Evolutionary conservation across 495 filamentous ascomycete species (phyloP), one percentile per base, ranked within the genome.

Genomic region (Penicillium crystallinum): DNA sequence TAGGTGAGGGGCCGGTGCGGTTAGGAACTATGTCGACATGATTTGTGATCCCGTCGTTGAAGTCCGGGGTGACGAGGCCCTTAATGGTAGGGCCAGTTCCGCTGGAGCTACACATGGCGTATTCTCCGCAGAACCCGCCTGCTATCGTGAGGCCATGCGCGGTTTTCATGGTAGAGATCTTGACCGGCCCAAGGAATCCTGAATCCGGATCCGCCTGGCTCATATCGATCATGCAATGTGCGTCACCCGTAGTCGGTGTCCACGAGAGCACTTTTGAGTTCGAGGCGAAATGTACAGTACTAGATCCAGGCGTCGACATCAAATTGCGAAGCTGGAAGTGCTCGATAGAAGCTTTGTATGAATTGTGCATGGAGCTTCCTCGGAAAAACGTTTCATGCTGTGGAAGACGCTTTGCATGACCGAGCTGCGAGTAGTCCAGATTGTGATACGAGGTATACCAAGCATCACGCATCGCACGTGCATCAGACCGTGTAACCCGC

Each of bases 241-340:
- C 58, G 8, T 71, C 68, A 39, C 72, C 62, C 37, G 72, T 68
- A 4, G 49, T 61, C 0, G 73, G 73, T 1, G 62, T 60, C 73
- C 73, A 77, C 0, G 73, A 70, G 34, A 64, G 63, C 9, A 95
- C 70, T 45, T 77, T 77, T 15, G 76, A 80, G 50, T 75, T 72
- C 22, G 77, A 76, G 22, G 89, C 83, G 65, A 95, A 96, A 66
- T 87, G 91, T 34, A 88, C 71, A 41, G 89, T 83, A 41, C 87
- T 86, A 36, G 85, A 84, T 9, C 86, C 87, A 15, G 83, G 80
- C 42, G 83, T 80, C 2, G 84, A 84, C 52, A 97, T 76, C 1
- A 93, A 69, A 63, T 96, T 92, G 41, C 92, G 88, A 14, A 97
- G 80, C 59, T 97, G 92, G 58, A 95, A 96, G 67, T 97, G 92